A percentile compares a stretch with the other conserved stretches of the same genome.
Evolutionary conservation across 2,329 filamentous ascomycete genomes (phyloP).

Genomic region (Seiridium unicorne): DNA sequence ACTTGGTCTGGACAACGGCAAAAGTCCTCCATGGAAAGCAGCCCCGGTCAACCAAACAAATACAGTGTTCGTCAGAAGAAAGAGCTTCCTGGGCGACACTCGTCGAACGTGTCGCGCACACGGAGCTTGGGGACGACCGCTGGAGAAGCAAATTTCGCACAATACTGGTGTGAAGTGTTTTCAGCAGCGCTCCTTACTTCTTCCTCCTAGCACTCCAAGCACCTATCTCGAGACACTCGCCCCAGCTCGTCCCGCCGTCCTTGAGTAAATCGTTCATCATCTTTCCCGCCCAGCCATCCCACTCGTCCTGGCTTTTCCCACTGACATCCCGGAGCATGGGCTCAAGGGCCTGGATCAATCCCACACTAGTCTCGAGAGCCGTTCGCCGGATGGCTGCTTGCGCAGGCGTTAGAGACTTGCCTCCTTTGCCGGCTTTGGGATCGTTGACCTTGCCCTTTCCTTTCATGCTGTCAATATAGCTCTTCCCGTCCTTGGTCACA

Average conservation of each 20-base stretch:
- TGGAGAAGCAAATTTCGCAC: too few relatives aligned
- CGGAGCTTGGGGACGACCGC: too few relatives aligned
- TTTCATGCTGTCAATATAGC: conserved; percentile 54
- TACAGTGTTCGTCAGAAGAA: too few relatives aligned
- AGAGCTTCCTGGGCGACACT: too few relatives aligned
- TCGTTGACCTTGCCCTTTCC: conserved; percentile 42
- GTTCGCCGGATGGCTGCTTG: conserved; percentile 75
- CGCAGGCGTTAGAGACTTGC: conserved; percentile 59
- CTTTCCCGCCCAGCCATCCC: conserved; percentile 84
- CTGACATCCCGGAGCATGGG: conserved; percentile 78
- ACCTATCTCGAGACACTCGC: conserved; percentile 82
- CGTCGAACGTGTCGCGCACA: too few relatives aligned
- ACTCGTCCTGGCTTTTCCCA: conserved; percentile 86
- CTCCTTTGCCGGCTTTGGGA: conserved; percentile 31
- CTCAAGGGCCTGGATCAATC: conserved; percentile 83
- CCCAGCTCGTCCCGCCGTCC: conserved; percentile 74
- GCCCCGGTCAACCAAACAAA: too few relatives aligned
- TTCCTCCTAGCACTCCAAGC: conserved; percentile 87
- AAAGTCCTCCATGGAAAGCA: too few relatives aligned
- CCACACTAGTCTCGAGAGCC: conserved; percentile 77
- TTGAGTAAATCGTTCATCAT: conserved; percentile 84
- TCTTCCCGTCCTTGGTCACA: conserved; percentile 59
- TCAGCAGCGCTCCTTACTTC: conserved; percentile 14
- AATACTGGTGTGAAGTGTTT: too few relatives aligned
- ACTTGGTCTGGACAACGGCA: too few relatives aligned